phyloP scores from a whole-genome alignment of 75 land plant genomes.

The Cunninghamia lanceolata region DNA sequence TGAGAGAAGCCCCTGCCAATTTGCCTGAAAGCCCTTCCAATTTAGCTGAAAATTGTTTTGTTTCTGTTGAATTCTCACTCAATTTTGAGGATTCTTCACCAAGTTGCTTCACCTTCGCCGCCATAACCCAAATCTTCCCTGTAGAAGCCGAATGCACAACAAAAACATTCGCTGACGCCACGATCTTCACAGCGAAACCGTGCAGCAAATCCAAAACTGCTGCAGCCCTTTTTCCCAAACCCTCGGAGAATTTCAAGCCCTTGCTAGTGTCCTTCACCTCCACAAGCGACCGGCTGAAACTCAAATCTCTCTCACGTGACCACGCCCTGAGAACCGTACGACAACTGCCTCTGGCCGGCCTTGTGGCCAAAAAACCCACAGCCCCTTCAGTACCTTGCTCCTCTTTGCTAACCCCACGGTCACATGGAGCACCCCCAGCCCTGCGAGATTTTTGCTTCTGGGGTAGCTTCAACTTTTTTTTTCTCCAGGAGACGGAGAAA shows the following conservation, averaged over 20 bases:
- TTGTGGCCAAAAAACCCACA: slow-evolving; percentile 24
- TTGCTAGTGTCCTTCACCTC: slow-evolving; percentile 15
- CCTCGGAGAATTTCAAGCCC: no score
- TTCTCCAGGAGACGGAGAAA: slow-evolving; percentile 21
- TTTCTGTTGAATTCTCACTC: no score
- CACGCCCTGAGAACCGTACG: slow-evolving; percentile 33
- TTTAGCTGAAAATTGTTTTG: background rate
- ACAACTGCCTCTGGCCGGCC: slow-evolving; percentile 19
- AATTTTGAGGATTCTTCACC: background rate
- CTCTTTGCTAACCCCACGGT: background rate
- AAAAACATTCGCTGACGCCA: slow-evolving; percentile 58
- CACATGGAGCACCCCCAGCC: slow-evolving; percentile 1
- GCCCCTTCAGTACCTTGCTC: background rate
- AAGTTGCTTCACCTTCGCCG: slow-evolving; percentile 39
- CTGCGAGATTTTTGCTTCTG: slow-evolving; percentile 11
- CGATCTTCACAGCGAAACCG: no score
- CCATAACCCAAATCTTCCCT: slow-evolving; percentile 61
- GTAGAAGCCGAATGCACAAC: slow-evolving; percentile 44
- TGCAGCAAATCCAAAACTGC: no score
- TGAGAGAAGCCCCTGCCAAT: background rate
- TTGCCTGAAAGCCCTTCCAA: background rate
- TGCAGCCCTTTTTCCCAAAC: no score
- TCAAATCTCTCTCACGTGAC: background rate
- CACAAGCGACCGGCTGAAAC: slow-evolving; percentile 22
- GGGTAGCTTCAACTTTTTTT: background rate